These are phyloP conservation scores for Talaromyces verruculosus DNA, from an alignment of 2,329 filamentous ascomycete species.

Conservation along the genomic window DNA sequence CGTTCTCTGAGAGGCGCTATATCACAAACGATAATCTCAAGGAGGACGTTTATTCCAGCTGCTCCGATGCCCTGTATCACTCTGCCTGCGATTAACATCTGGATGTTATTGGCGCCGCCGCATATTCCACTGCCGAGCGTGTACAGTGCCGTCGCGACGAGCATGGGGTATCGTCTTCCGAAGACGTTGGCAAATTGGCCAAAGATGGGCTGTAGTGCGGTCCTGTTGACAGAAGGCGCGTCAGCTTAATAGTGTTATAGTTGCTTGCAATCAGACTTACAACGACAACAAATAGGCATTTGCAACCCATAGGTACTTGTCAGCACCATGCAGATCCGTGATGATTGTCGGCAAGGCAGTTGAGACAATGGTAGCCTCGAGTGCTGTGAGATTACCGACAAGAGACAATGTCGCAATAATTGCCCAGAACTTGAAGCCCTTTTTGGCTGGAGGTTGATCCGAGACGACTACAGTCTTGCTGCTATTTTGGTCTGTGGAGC, in stretches of 20 bases:
- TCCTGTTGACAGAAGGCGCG: conserved; percentile 20
- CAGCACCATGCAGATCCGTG: conserved; percentile 32
- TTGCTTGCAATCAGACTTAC: not conserved
- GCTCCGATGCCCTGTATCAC: conserved; percentile 55
- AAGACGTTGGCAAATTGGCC: conserved; percentile 56
- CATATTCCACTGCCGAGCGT: conserved; percentile 55
- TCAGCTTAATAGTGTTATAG: not conserved
- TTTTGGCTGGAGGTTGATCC: not conserved
- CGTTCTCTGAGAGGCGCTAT: conserved; percentile 44
- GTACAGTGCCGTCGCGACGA: conserved; percentile 49
- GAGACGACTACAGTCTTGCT: not conserved
- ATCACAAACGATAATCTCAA: conserved; percentile 49
- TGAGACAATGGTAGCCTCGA: conserved; percentile 22
- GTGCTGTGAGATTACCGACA: conserved; percentile 33
- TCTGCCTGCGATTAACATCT: conserved; percentile 56
- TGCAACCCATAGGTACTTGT: conserved; percentile 39
- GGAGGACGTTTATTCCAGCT: conserved; percentile 40
- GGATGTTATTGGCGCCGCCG: conserved; percentile 47
- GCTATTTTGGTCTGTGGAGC: not conserved
- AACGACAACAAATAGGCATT: conserved; percentile 37
- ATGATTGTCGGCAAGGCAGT: conserved; percentile 46
- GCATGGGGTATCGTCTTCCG: conserved; percentile 48
- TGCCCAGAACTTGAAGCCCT: conserved; percentile 30
- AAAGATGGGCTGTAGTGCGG: conserved; percentile 52
- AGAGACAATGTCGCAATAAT: conserved; percentile 31